Conservation (phyloP, 768 basidiomycete genomes). For the Cantharellus anzutake region DNA sequence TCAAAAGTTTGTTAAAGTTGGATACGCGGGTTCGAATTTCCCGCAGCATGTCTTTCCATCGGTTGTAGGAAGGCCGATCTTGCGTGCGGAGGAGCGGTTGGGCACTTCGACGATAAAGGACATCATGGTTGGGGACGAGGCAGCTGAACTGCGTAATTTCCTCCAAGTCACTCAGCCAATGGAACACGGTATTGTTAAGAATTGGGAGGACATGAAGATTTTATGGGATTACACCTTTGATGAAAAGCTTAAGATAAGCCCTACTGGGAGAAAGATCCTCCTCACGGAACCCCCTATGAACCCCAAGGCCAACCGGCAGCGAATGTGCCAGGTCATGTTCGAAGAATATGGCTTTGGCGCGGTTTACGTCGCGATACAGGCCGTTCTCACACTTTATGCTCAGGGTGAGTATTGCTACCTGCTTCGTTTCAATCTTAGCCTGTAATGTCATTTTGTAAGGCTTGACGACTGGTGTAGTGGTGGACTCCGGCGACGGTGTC, state of each 20-base stretch:
- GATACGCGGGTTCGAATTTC: constrained; percentile 85
- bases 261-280: constrained; percentile 71
- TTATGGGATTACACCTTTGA: constrained; percentile 98
- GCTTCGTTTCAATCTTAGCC: neutral
- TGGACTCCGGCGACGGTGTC: constrained; percentile 98
- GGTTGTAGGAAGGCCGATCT: constrained; percentile 87
- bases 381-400: constrained; percentile 92
- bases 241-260: constrained; percentile 83
- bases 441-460: constrained; percentile 28
- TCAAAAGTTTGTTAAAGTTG: constrained; percentile 75
- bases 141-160: constrained; percentile 82
- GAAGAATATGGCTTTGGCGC: constrained; percentile 94
- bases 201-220: constrained; percentile 98
- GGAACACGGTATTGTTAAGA: constrained; percentile 97
- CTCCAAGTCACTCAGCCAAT: constrained; percentile 95
- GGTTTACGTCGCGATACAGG: constrained; percentile 96
- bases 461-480: constrained; percentile 93
- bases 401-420: constrained; percentile 47
- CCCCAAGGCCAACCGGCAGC: constrained; percentile 77
- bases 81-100: constrained; percentile 92
- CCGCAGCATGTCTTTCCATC: constrained; percentile 95
- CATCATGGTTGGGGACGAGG: constrained; percentile 97
- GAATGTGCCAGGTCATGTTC: constrained; percentile 98
- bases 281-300: constrained; percentile 99
- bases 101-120: constrained; percentile 79